phyloP scores from a whole-genome alignment of 306 rosid species.

The Elaeagnus macrophylla region DNA sequence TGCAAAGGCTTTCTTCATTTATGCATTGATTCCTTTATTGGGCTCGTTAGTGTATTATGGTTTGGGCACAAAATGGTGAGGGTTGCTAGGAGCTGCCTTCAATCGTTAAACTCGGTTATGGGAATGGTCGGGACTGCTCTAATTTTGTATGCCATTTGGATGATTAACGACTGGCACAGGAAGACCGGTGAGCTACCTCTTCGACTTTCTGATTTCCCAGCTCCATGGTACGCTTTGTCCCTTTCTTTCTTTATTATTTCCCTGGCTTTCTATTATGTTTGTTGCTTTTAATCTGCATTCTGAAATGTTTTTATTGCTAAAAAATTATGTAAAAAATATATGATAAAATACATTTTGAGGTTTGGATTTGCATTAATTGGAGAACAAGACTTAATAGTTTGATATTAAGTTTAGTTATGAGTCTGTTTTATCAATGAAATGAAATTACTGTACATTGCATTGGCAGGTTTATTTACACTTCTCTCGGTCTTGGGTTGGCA shows the following conservation, averaged over 20 bases:
- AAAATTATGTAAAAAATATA: no score
- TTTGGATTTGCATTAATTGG: no score
- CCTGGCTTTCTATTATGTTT: neutral
- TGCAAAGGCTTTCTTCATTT: neutral
- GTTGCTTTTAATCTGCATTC: neutral
- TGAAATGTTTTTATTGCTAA: conserved; percentile 3
- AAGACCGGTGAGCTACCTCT: conserved; percentile 40
- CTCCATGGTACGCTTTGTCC: conserved; percentile 44
- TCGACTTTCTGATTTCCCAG: conserved; percentile 38
- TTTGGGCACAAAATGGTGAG: conserved; percentile 28
- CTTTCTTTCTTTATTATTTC: neutral
- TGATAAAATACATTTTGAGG: no score
- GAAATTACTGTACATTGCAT: conserved; percentile 5
- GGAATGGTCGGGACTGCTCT: conserved; percentile 75
- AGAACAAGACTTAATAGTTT: neutral
- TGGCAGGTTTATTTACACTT: conserved; percentile 70
- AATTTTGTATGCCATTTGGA: conserved; percentile 59
- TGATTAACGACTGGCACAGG: conserved; percentile 69
- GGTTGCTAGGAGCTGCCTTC: conserved; percentile 53
- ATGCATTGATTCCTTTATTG: no score
- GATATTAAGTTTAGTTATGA: no score
- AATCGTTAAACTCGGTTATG: conserved; percentile 61
- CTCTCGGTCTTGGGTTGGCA: conserved; percentile 57
- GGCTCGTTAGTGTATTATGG: no score
- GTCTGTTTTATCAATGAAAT: conserved; percentile 6